These are phyloP conservation scores for Amaranthus hypochondriacus DNA, from an alignment of 148 eudicot species.

Conservation along the genomic window DNA sequence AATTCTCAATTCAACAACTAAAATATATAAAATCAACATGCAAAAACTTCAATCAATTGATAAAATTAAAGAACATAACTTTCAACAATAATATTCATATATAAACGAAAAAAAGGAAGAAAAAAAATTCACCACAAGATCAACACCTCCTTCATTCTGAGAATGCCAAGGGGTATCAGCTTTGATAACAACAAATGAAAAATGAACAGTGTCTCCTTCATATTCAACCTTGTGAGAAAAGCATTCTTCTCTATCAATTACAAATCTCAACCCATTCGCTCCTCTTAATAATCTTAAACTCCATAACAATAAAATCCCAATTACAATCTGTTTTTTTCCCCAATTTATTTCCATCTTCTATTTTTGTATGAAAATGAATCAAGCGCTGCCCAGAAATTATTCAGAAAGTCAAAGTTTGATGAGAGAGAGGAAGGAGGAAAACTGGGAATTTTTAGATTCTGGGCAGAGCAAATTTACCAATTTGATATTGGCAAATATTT, in stretches of 20 bases:
- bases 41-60: not conserved
- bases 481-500: too few species aligned
- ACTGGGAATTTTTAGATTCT: not conserved
- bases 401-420: not conserved
- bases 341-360: constrained; percentile 26
- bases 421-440: not conserved
- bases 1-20: not conserved
- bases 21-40: not conserved
- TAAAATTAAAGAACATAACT: not conserved
- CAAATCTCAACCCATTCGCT: constrained; percentile 54
- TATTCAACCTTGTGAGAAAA: constrained; percentile 52
- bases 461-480: not conserved
- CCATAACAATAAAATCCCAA: constrained; percentile 18
- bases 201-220: constrained; percentile 57
- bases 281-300: constrained; percentile 26
- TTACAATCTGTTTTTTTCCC: constrained; percentile 9
- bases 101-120: not conserved
- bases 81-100: not conserved
- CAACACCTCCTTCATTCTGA: constrained; percentile 48
- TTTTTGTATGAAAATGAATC: not conserved
- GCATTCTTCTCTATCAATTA: constrained; percentile 79
- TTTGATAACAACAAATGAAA: constrained; percentile 69
- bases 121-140: constrained; percentile 48
- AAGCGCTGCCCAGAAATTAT: not conserved
- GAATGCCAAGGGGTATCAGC: constrained; percentile 51